phyloP scores from a whole-genome alignment of 345 rosid species.

The Eucalyptus marginata region DNA sequence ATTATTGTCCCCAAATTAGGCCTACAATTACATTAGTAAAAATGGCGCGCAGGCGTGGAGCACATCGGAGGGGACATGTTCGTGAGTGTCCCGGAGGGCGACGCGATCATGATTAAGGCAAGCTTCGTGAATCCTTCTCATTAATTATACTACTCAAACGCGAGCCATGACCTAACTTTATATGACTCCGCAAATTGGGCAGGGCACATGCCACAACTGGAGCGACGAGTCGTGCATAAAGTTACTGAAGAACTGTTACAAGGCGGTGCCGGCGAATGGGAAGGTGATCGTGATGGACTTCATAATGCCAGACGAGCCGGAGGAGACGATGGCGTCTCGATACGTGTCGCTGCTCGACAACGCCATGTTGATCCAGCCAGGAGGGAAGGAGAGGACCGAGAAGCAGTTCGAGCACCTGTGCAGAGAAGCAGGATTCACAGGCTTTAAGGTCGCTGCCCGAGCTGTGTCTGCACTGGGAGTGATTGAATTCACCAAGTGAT shows the following conservation, averaged over 20 bases:
- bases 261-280: slow-evolving; percentile 23
- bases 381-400: slow-evolving; percentile 34
- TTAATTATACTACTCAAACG: background rate
- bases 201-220: slow-evolving; percentile 44
- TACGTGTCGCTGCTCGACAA: slow-evolving; percentile 3
- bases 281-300: slow-evolving; percentile 30
- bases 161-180: background rate
- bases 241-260: slow-evolving; percentile 30
- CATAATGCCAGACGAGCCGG: slow-evolving; percentile 17
- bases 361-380: slow-evolving; percentile 19
- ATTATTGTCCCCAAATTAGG: background rate
- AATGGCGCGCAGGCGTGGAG: slow-evolving; percentile 1
- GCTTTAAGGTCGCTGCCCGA: slow-evolving; percentile 5
- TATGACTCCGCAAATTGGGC: background rate
- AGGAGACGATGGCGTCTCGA: slow-evolving; percentile 1
- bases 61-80: slow-evolving; percentile 19
- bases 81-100: slow-evolving; percentile 13
- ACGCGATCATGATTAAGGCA: slow-evolving; percentile 37
- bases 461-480: slow-evolving; percentile 5
- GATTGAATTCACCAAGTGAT: slow-evolving; percentile 27
- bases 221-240: slow-evolving; percentile 27
- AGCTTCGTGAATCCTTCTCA: background rate
- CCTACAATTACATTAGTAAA: background rate
- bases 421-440: slow-evolving; percentile 15
- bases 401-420: slow-evolving; percentile 5